Evolutionary conservation across 148 eudicot species (phyloP).

Genomic region (Mesembryanthemum crystallinum): DNA sequence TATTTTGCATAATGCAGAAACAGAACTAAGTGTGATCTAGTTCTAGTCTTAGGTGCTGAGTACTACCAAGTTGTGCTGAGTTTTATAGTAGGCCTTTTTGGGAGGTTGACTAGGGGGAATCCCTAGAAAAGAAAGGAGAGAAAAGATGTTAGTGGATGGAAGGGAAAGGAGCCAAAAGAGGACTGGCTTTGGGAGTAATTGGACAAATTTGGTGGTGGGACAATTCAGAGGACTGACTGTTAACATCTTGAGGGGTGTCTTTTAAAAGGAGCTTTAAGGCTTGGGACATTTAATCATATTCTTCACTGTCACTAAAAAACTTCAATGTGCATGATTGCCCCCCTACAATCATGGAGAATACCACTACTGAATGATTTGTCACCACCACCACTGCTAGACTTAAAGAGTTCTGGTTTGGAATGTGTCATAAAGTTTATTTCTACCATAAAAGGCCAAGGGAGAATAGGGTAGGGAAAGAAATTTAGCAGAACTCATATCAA

Average conservation of each 20-base stretch:
- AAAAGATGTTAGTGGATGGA: conserved; percentile 47
- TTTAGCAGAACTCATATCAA: too few species aligned
- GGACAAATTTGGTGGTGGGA: conserved; percentile 41
- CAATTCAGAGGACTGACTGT: conserved; percentile 14
- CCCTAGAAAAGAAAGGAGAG: conserved; percentile 26
- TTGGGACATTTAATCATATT: conserved; percentile 37
- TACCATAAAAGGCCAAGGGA: conserved; percentile 9
- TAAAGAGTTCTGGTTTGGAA: conserved; percentile 18
- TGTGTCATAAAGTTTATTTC: conserved; percentile 18
- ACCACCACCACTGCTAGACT: conserved; percentile 4
- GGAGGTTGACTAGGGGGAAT: conserved; percentile 35
- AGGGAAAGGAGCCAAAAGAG: conserved; percentile 41
- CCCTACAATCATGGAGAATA: conserved; percentile 38
- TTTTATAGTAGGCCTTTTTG: conserved; percentile 21
- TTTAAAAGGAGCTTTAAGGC: conserved; percentile 29
- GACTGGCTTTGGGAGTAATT: conserved; percentile 12
- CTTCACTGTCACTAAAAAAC: conserved; percentile 29
- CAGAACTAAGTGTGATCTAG: background rate
- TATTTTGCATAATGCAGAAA: conserved; percentile 18
- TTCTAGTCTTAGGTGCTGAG: conserved; percentile 9
- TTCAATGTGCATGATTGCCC: conserved; percentile 27
- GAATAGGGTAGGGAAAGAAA: background rate
- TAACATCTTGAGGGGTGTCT: conserved; percentile 19
- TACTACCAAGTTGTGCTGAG: conserved; percentile 19
- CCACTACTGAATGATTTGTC: conserved; percentile 24